Percentiles rank a stretch among this genome's conserved stretches.
These are phyloP conservation scores for Reticulascus tulasneorum DNA, from an alignment of 2,329 filamentous ascomycete species.

Conservation along the genomic window DNA sequence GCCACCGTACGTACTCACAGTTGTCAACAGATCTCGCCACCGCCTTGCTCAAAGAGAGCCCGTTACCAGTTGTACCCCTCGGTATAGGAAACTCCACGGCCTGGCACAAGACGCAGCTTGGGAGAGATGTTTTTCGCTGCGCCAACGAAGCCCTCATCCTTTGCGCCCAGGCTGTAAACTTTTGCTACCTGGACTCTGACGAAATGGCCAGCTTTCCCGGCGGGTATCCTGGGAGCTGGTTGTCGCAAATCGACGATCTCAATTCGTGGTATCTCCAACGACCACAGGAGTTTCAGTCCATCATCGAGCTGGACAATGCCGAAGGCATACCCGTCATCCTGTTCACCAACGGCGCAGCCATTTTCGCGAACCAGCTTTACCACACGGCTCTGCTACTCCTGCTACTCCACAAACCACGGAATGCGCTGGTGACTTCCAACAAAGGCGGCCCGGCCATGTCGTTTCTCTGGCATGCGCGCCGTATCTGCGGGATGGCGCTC, in stretches of 20 bases:
- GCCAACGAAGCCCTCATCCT: conserved; percentile 24
- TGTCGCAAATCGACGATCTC: conserved; percentile 24
- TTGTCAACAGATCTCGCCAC: conserved; percentile 24
- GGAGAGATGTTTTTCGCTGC: conserved; percentile 15
- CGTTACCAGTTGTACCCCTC: no score
- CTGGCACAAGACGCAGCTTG: no score
- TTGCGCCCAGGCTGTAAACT: conserved; percentile 29
- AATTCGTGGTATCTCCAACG: conserved; percentile 27
- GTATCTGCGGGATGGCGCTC: conserved; percentile 45
- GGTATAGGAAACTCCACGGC: no score
- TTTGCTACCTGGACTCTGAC: no score
- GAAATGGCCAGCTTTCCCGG: no score
- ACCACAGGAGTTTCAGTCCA: conserved; percentile 26
- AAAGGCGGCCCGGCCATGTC: conserved; percentile 31
- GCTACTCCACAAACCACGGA: conserved; percentile 46
- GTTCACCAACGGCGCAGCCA: conserved; percentile 32
- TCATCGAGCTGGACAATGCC: conserved; percentile 26
- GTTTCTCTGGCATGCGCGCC: conserved; percentile 43
- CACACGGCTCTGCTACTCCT: conserved; percentile 52
- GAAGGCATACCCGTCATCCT: conserved; percentile 27
- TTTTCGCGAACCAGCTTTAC: conserved; percentile 53
- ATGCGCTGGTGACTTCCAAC: conserved; percentile 26
- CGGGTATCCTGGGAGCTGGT: no score
- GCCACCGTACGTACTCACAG: no score
- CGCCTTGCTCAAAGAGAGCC: conserved; percentile 24